Base-by-base conservation (phyloP, 129 eudicot genomes). In the Oenanthe sinensis region DNA sequence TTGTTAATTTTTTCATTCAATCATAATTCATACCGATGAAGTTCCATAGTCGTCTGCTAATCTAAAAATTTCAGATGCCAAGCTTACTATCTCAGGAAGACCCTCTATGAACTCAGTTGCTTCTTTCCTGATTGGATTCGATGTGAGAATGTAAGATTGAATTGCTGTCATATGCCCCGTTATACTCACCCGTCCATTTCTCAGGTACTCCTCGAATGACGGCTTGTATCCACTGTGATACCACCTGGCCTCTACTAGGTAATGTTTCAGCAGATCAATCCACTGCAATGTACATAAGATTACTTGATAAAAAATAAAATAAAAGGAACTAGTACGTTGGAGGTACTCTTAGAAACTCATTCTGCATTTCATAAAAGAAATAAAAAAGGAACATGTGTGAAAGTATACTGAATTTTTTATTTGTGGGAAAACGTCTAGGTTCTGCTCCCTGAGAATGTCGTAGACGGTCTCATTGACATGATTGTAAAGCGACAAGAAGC, bases 181-280 rank as follows among this genome's bases (percentile, higher is more conserved):
- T 6, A 58, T 58, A 6, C 26, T 19, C 67, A 8, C 11, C 2
- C 22, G 10, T 58, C 26, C 28, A 19, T 58, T 58, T 1, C 12
- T 58, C 28, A 58, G 7, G 67, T 22, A 58, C 67, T 58, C 67
- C 0, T 60, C 68, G 12, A 60, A 24, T 60, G 14, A 22, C 2
- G 68, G 68, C 28, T 60, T n/a, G 68, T 60, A n/a, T 60, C 33
- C 33, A 0, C 1, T 60, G 14, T 60, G 33, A 60, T 6, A 60
- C 90, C 89, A 90, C 69, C 83, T 54, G 12, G 82, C 92, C 76
- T 90, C 95, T 52, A 83, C 78, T 87, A 90, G 83, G 45, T 86
- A 88, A 8, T 84, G 85, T 81, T 83, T 83, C 4, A 69, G 74
- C 86, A 86, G 63, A 73, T 85, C 86, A 70, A 81, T 86, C 91